Evolutionary conservation across 225 moss, liverwort and hornwort species (phyloP).

Genomic region (Pseudoscleropodium purum): DNA sequence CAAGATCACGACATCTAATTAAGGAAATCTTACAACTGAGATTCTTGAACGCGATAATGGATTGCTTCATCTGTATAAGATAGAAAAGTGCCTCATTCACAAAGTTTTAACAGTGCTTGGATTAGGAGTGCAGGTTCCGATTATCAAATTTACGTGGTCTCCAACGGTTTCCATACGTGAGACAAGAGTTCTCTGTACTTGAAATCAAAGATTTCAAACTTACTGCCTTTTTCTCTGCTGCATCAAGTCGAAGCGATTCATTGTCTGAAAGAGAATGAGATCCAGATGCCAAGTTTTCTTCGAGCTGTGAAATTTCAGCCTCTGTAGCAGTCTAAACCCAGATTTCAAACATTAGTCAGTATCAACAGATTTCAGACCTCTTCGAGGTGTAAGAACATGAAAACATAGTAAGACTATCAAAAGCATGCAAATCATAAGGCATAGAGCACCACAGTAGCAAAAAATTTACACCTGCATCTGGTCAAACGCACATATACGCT

Average conservation of each 20-base stretch:
- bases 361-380: constrained; percentile 4
- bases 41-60: background rate
- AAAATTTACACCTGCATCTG: background rate
- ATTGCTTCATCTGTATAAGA: background rate
- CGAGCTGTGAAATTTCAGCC: constrained; percentile 22
- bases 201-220: constrained; percentile 24
- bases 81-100: background rate
- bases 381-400: background rate
- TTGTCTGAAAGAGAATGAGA: constrained; percentile 21
- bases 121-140: background rate
- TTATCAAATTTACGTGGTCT: background rate
- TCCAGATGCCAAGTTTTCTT: constrained; percentile 34
- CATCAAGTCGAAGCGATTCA: constrained; percentile 35
- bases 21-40: background rate
- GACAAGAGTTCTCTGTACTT: background rate
- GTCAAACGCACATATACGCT: background rate
- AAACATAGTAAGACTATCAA: background rate
- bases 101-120: background rate
- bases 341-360: background rate
- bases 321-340: constrained; percentile 19
- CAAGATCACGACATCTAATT: background rate
- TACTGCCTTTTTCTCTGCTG: constrained; percentile 45
- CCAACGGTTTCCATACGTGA: background rate
- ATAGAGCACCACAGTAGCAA: background rate
- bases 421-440: background rate